Evolutionary conservation across 164 flowering plant genomes (phyloP).

Genomic region (Protea cynaroides): DNA sequence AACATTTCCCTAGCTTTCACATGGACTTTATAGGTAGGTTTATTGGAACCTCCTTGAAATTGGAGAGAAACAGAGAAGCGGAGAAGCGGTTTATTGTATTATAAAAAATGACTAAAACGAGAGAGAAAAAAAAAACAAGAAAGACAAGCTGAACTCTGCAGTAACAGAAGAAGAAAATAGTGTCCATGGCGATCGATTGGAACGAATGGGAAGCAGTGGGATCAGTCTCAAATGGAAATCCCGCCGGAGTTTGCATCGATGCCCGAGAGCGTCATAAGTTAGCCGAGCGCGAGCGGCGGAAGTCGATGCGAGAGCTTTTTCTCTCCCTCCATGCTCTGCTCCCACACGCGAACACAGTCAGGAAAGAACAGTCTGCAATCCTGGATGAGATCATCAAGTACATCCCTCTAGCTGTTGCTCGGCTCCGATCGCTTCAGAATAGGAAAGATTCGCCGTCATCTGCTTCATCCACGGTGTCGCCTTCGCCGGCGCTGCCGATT

Average conservation of each 20-base stretch:
- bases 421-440: constrained; percentile 22
- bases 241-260: constrained; percentile 2
- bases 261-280: constrained; percentile 27
- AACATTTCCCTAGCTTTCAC: no score
- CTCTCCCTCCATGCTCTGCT: constrained; percentile 26
- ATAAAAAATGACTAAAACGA: no score
- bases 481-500: background rate
- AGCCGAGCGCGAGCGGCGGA: constrained; percentile 27
- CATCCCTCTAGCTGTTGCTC: constrained; percentile 27
- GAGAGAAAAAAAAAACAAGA: no score
- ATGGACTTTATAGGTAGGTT: no score
- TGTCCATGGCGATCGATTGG: constrained; percentile 11
- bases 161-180: no score
- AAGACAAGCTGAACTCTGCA: no score
- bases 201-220: constrained; percentile 12
- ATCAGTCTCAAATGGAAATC: background rate
- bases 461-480: background rate
- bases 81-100: no score
- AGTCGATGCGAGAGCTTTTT: constrained; percentile 31
- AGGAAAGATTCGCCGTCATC: background rate
- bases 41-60: no score
- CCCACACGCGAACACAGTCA: constrained; percentile 27
- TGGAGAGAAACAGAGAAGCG: no score
- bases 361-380: constrained; percentile 30
- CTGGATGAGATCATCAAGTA: constrained; percentile 35